Evolutionary conservation across 352 stramenopile genomes (phyloP).

Genomic region (Blastocystis sp.): DNA sequence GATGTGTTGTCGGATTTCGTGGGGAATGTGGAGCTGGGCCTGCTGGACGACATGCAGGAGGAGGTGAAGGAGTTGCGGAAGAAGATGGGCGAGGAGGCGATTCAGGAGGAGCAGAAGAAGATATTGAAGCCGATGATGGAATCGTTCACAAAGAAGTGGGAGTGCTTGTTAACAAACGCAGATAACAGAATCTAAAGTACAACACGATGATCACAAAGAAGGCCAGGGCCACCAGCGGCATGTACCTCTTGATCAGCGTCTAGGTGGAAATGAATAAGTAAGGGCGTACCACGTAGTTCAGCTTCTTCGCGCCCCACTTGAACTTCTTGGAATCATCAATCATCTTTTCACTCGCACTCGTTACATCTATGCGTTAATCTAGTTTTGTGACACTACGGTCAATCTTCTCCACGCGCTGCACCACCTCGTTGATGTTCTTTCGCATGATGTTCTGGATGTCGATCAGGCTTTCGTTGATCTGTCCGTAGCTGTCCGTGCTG

Average conservation of each 20-base stretch:
- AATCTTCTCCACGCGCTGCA: conserved; percentile 62
- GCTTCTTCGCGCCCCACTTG: conserved; percentile 69
- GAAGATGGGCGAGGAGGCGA: conserved; percentile 30
- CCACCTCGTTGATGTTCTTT: conserved; percentile 68
- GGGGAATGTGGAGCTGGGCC: conserved; percentile 50
- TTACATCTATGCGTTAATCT: conserved; percentile 20
- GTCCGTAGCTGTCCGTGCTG: conserved; percentile 30
- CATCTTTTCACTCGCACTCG: conserved; percentile 9
- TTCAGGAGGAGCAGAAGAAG: conserved; percentile 60
- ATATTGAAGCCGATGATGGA: conserved; percentile 49
- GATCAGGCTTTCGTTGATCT: conserved; percentile 68
- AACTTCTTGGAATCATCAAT: conserved; percentile 68
- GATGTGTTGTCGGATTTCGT: conserved; percentile 41
- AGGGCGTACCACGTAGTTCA: conserved; percentile 60
- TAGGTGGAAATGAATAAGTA: neutral
- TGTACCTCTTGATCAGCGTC: conserved; percentile 60
- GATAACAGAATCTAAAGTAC: conserved; percentile 61
- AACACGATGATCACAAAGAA: conserved; percentile 42
- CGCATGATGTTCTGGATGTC: conserved; percentile 69
- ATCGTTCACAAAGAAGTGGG: neutral
- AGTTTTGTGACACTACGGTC: conserved; percentile 19
- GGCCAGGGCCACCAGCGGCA: conserved; percentile 12
- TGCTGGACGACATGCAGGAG: conserved; percentile 62
- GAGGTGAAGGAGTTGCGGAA: conserved; percentile 55
- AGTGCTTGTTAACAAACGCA: neutral